Evolutionary conservation across 768 basidiomycete species (phyloP).

Genomic region (Paxillus involutus): DNA sequence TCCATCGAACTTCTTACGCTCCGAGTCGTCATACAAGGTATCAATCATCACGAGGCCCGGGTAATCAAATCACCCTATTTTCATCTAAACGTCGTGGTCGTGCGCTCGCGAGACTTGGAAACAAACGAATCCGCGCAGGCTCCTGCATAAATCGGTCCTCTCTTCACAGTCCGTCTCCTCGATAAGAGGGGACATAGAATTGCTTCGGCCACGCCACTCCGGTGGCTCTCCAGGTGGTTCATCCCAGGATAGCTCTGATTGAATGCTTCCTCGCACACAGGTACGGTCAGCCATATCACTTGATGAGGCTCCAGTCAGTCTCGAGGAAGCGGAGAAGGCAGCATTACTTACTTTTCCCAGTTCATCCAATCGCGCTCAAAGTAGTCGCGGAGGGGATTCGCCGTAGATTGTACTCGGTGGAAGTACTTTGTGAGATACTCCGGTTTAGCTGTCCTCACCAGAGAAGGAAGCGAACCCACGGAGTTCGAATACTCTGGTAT

Average conservation of each 20-base stretch:
- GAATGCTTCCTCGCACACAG: slow-evolving; percentile 52
- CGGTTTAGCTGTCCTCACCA: slow-evolving; percentile 36
- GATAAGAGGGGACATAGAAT: slow-evolving; percentile 18
- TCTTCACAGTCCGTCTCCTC: slow-evolving; percentile 19
- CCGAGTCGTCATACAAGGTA: slow-evolving; percentile 13
- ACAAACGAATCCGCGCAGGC: slow-evolving; percentile 55
- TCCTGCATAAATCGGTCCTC: slow-evolving; percentile 35
- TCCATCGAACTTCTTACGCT: neutral
- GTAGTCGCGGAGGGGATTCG: slow-evolving; percentile 47
- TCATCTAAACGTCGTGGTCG: neutral
- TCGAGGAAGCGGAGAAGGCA: neutral
- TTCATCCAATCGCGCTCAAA: slow-evolving; percentile 69
- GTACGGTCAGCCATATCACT: slow-evolving; percentile 81
- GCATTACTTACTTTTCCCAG: slow-evolving; percentile 61
- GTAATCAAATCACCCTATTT: slow-evolving; percentile 11
- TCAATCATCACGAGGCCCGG: slow-evolving; percentile 9
- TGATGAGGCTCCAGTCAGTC: slow-evolving; percentile 7
- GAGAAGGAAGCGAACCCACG: slow-evolving; percentile 38
- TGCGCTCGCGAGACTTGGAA: slow-evolving; percentile 36
- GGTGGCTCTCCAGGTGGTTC: slow-evolving; percentile 49
- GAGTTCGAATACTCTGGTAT: slow-evolving; percentile 47
- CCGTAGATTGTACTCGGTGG: slow-evolving; percentile 17
- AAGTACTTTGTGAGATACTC: slow-evolving; percentile 25
- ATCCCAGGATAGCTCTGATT: slow-evolving; percentile 49
- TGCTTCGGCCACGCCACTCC: slow-evolving; percentile 54